Conservation (phyloP, 1,139 yeast genomes). For the Pichia sp. region DNA sequence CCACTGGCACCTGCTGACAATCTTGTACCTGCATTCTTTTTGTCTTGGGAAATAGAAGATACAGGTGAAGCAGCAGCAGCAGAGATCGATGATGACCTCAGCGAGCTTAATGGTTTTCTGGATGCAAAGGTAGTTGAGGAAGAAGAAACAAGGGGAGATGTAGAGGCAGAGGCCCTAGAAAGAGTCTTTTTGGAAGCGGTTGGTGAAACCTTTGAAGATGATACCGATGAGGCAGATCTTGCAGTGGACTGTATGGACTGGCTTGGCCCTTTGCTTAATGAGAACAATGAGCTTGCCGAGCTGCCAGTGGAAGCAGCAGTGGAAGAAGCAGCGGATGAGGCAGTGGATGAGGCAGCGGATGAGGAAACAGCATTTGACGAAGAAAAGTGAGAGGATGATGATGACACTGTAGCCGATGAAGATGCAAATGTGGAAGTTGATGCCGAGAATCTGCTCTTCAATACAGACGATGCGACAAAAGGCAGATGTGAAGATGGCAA, state of each 20-base stretch:
- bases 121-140: slow-evolving; percentile 1
- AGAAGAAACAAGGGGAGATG: too few relatives aligned
- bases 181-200: background rate
- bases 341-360: too few relatives aligned
- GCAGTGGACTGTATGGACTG: background rate
- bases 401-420: background rate
- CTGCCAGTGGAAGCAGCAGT: too few relatives aligned
- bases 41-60: slow-evolving; percentile 2
- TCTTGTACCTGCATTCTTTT: slow-evolving; percentile 12
- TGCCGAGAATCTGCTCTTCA: too few relatives aligned
- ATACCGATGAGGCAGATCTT: background rate
- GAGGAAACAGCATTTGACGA: background rate
- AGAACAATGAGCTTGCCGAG: background rate
- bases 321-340: too few relatives aligned
- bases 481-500: too few relatives aligned
- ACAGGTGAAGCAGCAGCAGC: background rate
- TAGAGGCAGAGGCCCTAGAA: background rate
- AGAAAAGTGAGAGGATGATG: background rate
- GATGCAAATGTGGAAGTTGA: background rate
- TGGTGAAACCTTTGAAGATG: background rate
- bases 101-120: background rate
- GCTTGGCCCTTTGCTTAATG: background rate
- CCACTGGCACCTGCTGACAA: background rate
- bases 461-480: too few relatives aligned
- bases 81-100: background rate